Conservation (phyloP, 805 yeast genomes). For the Scheffersomyces stipitis region DNA sequence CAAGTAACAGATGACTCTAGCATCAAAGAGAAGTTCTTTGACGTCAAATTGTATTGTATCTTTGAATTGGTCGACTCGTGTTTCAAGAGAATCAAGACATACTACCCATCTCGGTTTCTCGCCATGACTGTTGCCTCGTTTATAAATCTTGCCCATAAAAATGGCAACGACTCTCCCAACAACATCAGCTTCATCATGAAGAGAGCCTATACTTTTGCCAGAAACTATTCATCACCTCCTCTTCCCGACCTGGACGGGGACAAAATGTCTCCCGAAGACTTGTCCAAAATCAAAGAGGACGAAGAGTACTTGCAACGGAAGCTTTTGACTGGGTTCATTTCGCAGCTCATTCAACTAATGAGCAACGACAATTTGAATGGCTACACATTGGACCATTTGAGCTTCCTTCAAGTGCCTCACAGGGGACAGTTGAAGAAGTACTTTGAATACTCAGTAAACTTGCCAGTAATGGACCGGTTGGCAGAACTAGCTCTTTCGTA, state of each 20-base stretch:
- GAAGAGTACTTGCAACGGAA: conserved; percentile 65
- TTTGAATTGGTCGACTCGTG: conserved; percentile 64
- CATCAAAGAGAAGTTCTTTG: conserved; percentile 34
- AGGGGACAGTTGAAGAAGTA: not conserved
- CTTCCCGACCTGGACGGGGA: conserved; percentile 49
- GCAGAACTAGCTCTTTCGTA: conserved; percentile 53
- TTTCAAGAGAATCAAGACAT: conserved; percentile 60
- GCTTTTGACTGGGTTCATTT: conserved; percentile 60
- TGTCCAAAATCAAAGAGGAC: conserved; percentile 44
- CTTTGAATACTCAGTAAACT: not conserved
- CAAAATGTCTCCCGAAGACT: conserved; percentile 32
- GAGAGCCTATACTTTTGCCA: conserved; percentile 59
- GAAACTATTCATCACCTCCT: conserved; percentile 46
- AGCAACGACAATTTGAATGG: conserved; percentile 16
- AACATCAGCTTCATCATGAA: conserved; percentile 42
- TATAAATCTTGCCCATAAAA: conserved; percentile 47
- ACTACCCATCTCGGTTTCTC: conserved; percentile 78
- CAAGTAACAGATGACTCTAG: not conserved
- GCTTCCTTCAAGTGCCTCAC: conserved; percentile 17
- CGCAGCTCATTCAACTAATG: conserved; percentile 48
- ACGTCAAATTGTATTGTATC: conserved; percentile 62
- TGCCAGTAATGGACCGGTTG: conserved; percentile 21
- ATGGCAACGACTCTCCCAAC: conserved; percentile 8
- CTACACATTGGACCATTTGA: conserved; percentile 22
- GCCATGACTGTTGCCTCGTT: conserved; percentile 64